Conservation (phyloP, 2,329 filamentous ascomycete species). For the Rosellinia necatrix region DNA sequence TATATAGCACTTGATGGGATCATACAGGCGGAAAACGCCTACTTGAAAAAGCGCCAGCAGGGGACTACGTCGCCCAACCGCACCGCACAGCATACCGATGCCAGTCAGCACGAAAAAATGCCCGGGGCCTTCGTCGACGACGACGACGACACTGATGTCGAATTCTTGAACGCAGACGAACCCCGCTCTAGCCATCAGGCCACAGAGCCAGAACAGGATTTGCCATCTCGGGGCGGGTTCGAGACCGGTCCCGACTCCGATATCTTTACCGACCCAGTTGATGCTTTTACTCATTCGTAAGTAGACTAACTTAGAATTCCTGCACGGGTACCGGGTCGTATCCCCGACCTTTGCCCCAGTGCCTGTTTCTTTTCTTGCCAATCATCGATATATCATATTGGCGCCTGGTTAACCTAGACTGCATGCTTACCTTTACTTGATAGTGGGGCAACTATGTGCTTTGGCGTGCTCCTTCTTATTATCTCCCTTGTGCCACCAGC, state of each 20-base stretch:
- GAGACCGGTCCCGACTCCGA: conserved; percentile 60
- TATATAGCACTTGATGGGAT: conserved; percentile 82
- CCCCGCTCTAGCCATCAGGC: conserved; percentile 48
- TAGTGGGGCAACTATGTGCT: conserved; percentile 86
- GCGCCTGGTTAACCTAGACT: not conserved
- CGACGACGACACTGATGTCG: conserved; percentile 47
- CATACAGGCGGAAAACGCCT: conserved; percentile 71
- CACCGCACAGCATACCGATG: conserved; percentile 21
- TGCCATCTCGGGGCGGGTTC: conserved; percentile 10
- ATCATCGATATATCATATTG: not conserved
- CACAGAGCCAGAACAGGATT: not conserved
- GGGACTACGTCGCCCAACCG: conserved; percentile 29
- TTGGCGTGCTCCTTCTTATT: conserved; percentile 81
- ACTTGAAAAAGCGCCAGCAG: conserved; percentile 45
- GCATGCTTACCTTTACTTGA: conserved; percentile 10
- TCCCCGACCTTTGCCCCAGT: no score
- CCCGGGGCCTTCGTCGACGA: conserved; percentile 36
- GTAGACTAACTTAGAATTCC: conserved; percentile 8
- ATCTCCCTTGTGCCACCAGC: conserved; percentile 93
- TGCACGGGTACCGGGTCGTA: no score
- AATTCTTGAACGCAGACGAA: conserved; percentile 63
- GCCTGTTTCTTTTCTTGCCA: not conserved
- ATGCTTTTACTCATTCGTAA: conserved; percentile 75
- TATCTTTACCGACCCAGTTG: conserved; percentile 74
- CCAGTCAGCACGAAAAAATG: conserved; percentile 27